phyloP scores from a whole-genome alignment of 306 rosid species.

The Vigna hirtella region DNA sequence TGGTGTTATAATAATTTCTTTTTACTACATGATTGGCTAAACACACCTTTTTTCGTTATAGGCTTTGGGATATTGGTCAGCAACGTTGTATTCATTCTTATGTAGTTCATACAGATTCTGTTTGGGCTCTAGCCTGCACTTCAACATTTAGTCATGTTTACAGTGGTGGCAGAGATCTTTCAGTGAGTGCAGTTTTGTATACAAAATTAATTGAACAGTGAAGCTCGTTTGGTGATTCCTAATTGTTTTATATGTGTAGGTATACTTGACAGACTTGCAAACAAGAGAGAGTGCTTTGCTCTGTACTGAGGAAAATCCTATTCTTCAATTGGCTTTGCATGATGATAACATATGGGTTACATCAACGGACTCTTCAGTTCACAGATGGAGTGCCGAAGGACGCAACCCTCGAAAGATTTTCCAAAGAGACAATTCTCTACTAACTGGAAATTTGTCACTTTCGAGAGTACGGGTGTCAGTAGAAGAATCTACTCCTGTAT shows the following conservation, averaged over 20 bases:
- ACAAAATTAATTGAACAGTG: not conserved
- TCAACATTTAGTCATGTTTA: constrained; percentile 87
- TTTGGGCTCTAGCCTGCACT: constrained; percentile 90
- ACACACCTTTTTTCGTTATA: constrained; percentile 41
- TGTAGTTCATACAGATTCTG: constrained; percentile 94
- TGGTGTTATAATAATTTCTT: not conserved
- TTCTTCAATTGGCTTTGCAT: constrained; percentile 72
- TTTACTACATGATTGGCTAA: constrained; percentile 28
- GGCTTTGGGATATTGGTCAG: constrained; percentile 95
- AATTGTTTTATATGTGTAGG: constrained; percentile 59
- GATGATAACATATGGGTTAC: constrained; percentile 87
- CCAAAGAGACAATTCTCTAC: constrained; percentile 69
- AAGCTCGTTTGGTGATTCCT: constrained; percentile 45
- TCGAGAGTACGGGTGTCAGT: constrained; percentile 78
- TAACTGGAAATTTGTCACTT: constrained; percentile 84
- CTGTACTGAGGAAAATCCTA: constrained; percentile 80
- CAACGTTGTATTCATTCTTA: constrained; percentile 90
- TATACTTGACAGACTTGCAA: constrained; percentile 87
- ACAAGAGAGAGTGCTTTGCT: constrained; percentile 85
- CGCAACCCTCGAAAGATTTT: constrained; percentile 72
- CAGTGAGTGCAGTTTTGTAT: constrained; percentile 65
- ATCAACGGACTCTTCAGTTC: constrained; percentile 76
- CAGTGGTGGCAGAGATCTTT: constrained; percentile 90
- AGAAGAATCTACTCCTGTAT: constrained; percentile 80
- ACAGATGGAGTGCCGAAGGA: constrained; percentile 83